Conservation (phyloP, 73 alveolate species). For the Paramecium pentaurelia region DNA sequence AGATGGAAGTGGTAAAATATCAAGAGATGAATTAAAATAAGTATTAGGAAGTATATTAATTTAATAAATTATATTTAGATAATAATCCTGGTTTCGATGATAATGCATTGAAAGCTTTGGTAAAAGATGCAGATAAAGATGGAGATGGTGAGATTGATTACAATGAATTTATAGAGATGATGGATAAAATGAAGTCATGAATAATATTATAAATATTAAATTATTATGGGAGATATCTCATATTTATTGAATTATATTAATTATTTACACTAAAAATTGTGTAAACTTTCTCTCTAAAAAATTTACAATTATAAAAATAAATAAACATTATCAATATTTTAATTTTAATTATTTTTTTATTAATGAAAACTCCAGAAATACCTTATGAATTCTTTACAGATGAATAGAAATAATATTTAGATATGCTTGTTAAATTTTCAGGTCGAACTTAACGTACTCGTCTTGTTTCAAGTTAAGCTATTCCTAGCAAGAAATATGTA, state of each 20-base stretch:
- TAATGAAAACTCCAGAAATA: neutral
- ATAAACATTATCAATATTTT: too few species aligned
- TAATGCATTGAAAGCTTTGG: constrained; percentile 52
- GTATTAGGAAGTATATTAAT: constrained; percentile 50
- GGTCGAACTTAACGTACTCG: constrained; percentile 13
- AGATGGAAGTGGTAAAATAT: constrained; percentile 68
- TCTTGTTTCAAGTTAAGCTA: neutral
- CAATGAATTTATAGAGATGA: constrained; percentile 65
- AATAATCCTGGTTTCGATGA: constrained; percentile 43
- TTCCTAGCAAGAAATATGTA: constrained; percentile 28
- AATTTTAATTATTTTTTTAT: neutral
- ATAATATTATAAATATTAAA: neutral
- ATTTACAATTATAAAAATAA: too few species aligned
- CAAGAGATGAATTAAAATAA: constrained; percentile 65
- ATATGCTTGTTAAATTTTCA: neutral
- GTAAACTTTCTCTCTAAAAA: too few species aligned
- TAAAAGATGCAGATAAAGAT: constrained; percentile 67
- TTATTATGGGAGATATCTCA: neutral
- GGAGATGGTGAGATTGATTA: constrained; percentile 79
- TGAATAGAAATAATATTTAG: neutral
- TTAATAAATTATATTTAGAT: neutral
- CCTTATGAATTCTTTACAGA: neutral
- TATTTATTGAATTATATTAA: neutral
- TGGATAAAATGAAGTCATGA: constrained; percentile 51
- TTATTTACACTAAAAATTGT: too few species aligned